Conservation (phyloP, 352 stramenopile genomes). For the Globisporangium heterothallicum region DNA sequence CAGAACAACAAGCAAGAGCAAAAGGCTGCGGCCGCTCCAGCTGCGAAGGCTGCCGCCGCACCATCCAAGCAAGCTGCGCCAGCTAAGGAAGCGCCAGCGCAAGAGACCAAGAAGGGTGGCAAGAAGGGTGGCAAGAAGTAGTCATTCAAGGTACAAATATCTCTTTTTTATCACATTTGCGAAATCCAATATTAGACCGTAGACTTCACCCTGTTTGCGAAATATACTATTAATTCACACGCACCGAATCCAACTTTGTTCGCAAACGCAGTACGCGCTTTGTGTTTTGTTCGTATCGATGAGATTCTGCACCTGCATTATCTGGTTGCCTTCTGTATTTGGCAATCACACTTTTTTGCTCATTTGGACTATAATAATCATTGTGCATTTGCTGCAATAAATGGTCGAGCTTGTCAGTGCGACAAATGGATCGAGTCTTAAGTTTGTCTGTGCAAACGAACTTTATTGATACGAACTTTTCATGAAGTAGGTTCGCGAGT, state of each 20-base stretch:
- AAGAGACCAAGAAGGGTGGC: conserved; percentile 12
- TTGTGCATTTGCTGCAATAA: not conserved
- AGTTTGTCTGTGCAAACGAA: not conserved
- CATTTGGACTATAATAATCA: too few relatives aligned
- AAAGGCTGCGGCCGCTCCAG: conserved; percentile 1
- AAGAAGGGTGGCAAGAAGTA: conserved; percentile 23
- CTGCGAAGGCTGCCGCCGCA: conserved; percentile 5
- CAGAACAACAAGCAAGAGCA: conserved; percentile 10
- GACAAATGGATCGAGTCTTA: too few relatives aligned
- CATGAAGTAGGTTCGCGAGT: too few relatives aligned
- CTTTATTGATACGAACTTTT: too few relatives aligned
- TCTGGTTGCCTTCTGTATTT: too few relatives aligned
- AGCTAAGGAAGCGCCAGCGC: conserved; percentile 3
- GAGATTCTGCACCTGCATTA: not conserved
- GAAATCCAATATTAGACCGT: not conserved
- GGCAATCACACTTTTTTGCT: too few relatives aligned
- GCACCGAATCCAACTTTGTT: too few relatives aligned
- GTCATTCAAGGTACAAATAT: too few relatives aligned
- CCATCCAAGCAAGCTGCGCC: conserved; percentile 12
- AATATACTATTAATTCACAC: not conserved
- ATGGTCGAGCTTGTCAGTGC: too few relatives aligned
- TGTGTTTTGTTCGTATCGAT: not conserved
- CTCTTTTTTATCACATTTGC: too few relatives aligned
- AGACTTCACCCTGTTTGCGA: not conserved
- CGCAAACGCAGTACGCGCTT: too few relatives aligned